These are phyloP conservation scores for Colletotrichum australisinense DNA, from an alignment of 2,329 filamentous ascomycete genomes.

Conservation along the genomic window DNA sequence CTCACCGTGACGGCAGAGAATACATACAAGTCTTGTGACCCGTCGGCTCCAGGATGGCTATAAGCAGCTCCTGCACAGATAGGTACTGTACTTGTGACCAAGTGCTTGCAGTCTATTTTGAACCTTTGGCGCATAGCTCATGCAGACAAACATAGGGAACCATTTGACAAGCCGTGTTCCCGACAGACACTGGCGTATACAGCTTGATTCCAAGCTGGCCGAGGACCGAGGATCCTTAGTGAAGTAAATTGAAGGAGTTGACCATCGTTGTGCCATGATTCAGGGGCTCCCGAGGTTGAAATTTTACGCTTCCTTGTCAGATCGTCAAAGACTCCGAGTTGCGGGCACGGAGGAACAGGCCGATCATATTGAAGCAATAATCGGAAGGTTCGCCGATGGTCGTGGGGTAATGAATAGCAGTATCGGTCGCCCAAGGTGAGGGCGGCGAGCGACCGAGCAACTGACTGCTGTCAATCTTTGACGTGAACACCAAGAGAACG, in stretches of 20 bases:
- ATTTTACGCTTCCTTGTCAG: background rate
- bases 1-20: constrained; percentile 13
- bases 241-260: constrained; percentile 8
- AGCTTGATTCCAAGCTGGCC: constrained; percentile 14
- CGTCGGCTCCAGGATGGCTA: background rate
- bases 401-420: background rate
- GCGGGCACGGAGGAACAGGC: background rate
- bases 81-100: constrained; percentile 1
- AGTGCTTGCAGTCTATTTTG: constrained; percentile 2
- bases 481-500: constrained; percentile 17
- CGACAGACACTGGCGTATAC: background rate
- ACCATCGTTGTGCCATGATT: background rate
- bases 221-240: constrained; percentile 18
- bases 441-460: constrained; percentile 17
- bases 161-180: constrained; percentile 3
- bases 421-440: constrained; percentile 1
- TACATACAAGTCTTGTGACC: constrained; percentile 6
- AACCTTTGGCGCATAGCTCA: background rate
- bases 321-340: background rate
- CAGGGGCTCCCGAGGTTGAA: constrained; percentile 10
- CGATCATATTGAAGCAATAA: background rate
- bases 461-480: background rate
- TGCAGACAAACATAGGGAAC: background rate
- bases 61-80: constrained; percentile 6
- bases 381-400: constrained; percentile 1